Conservation (phyloP, 257 asterid genomes). For the Solanum dulcamara region DNA sequence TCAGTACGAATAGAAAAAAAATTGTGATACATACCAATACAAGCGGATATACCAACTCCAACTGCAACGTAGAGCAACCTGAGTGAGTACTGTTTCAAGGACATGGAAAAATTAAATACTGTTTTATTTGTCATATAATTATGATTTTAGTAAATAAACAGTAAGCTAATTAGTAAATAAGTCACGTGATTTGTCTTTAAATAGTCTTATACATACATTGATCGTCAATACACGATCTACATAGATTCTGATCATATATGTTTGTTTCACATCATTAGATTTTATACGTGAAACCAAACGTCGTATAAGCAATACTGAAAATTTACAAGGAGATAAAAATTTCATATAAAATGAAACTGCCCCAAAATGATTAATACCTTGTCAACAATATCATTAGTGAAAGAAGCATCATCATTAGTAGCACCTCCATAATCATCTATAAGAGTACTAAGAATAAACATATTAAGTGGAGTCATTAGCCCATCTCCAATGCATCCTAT, state of each 20-base stretch:
- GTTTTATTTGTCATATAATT: neutral
- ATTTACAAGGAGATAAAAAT: neutral
- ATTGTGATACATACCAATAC: constrained; percentile 32
- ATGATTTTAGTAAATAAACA: neutral
- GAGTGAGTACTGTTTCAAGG: constrained; percentile 35
- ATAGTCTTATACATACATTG: no score
- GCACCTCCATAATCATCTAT: constrained; percentile 41
- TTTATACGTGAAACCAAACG: neutral
- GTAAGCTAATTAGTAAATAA: no score
- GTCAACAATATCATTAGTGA: constrained; percentile 30
- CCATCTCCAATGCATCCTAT: constrained; percentile 79
- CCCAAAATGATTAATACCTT: constrained; percentile 24
- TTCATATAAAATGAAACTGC: no score
- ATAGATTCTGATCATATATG: no score
- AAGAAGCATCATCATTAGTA: neutral
- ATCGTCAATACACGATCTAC: no score
- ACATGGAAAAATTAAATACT: neutral
- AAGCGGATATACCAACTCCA: constrained; percentile 59
- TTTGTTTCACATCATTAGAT: no score
- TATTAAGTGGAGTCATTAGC: constrained; percentile 53
- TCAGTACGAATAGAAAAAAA: neutral
- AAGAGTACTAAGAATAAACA: constrained; percentile 43
- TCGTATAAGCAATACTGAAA: neutral
- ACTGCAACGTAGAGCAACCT: constrained; percentile 60
- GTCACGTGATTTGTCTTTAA: no score